Conservation (phyloP, 1,284 basidiomycete species). For the Somion occarium region DNA sequence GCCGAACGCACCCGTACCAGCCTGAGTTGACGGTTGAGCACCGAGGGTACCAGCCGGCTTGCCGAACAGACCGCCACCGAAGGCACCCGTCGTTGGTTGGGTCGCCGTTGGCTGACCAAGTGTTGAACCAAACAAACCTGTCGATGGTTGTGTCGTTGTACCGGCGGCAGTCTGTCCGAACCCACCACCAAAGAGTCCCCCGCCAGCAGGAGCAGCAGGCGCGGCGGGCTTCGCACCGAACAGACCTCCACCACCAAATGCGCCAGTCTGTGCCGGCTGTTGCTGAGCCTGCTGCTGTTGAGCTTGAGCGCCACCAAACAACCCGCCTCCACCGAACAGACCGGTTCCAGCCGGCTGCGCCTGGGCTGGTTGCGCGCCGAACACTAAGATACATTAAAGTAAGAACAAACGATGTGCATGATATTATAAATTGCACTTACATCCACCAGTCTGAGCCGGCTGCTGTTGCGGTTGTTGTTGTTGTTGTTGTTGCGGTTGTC, state of each 20-base stretch:
- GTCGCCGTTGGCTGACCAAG: conserved; percentile 10
- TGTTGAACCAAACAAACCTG: conserved; percentile 20
- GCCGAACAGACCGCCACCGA: conserved; percentile 37
- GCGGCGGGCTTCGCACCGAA: conserved; percentile 26
- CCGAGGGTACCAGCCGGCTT: conserved; percentile 31
- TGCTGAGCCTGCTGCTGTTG: conserved; percentile 25
- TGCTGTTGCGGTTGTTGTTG: conserved; percentile 25
- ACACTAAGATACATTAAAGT: conserved; percentile 16
- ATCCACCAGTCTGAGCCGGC: conserved; percentile 12
- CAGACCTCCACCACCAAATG: conserved; percentile 29
- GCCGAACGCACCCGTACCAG: conserved; percentile 32
- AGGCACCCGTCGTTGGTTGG: conserved; percentile 13
- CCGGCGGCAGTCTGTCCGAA: conserved; percentile 16
- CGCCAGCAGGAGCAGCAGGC: conserved; percentile 19
- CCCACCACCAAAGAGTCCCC: conserved; percentile 31
- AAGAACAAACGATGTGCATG: background rate
- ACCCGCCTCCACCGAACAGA: conserved; percentile 13
- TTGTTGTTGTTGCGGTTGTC: conserved; percentile 24
- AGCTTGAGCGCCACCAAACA: conserved; percentile 9
- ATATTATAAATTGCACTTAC: conserved; percentile 14
- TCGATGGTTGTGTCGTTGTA: conserved; percentile 7
- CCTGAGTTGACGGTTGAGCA: conserved; percentile 10
- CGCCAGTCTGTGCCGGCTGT: conserved; percentile 13
- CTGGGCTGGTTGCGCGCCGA: conserved; percentile 20
- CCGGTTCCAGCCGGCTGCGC: conserved; percentile 14